Evolutionary conservation across 768 basidiomycete genomes (phyloP), one percentile per base, ranked within the genome.

Genomic region (Tylopilus intermedius): DNA sequence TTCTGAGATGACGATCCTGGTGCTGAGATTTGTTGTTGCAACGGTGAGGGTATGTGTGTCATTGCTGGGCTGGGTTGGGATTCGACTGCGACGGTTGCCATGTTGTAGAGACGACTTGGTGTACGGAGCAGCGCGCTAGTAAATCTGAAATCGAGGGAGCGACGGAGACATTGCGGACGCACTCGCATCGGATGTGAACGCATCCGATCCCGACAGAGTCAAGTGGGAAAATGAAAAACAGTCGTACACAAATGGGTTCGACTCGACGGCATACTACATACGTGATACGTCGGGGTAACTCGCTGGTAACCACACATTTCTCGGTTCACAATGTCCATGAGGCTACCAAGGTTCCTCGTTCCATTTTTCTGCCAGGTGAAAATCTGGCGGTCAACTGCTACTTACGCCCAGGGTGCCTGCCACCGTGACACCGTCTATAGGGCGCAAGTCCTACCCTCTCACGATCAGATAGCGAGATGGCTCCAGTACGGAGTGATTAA

Each of bases 1-100:
- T 86, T 89, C 7, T 13, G 55, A 3, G 50, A 43, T 22, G 54
- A 39, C 1, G n/a, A 8, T 15, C 22, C 52, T 8, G 38, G 18
- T 22, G 0, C n/a, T 18, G 37, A 39, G 32, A 46, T 47, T 39
- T 48, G 58, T 7, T 54, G 30, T 8, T n/a, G 18, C 8, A 3
- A 11, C 13, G 47, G 35, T 30, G 47, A 13, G 2, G 22, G 11
- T n/a, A 8, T 27, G 10, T 40, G 0, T 38, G 29, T 27, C 22
- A 39, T 18, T 0, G 22, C 8, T 5, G 38, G 24, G 7, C 21
- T 5, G 26, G 37, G n/a, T 21, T 35, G 14, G 18, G 48, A 39
- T n/a, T 47, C 53, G 24, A 39, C 48, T 29, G 24, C 30, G n/a
- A n/a, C 26, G 8, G 48, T 37, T 8, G 52, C 42, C 58, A 57